Base-by-base conservation (phyloP, 2,329 filamentous ascomycete species). In the Aspergillus brasiliensis region DNA sequence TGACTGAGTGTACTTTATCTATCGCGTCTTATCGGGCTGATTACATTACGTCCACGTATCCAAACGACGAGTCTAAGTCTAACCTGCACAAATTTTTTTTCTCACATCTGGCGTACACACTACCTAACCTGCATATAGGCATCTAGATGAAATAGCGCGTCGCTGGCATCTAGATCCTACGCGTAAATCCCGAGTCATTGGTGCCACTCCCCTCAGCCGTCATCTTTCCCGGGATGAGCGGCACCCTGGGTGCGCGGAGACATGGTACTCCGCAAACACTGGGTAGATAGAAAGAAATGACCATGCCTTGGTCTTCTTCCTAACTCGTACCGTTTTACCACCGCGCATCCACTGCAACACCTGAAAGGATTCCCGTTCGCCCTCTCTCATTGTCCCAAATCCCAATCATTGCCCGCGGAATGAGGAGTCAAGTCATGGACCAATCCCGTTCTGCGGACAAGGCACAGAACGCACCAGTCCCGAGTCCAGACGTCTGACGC, bases 401-500 rank as follows among this genome's bases (percentile, higher is more conserved):
- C 28, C 40, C 31, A 34, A 34, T 34, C 31, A 34, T 34, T 34
- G 31, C 31, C 31, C 25, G 25, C 27, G 21, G 38, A 57, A 52
- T 49, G 53, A 46, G 56, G 27, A n/a, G 7, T 44, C 28, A 52
- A 52, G 31, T 25, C 46, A 58, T 42, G 54, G 53, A 38, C 62
- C 60, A 64, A 63, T 66, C 60, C 53, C 27, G 49, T 57, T 52
- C 46, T 51, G 48, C 49, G 37, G 47, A 27, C 48, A 25, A 58
- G 38, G 52, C 27, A 44, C 48, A 21, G 27, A 44, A 61, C 40
- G 37, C 42, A 44, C 38, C 52, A 56, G 57, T 51, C 51, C 34
- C 42, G 54, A 38, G 48, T 42, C 49, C 49, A 61, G 57, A 63
- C 59, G 40, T 62, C 61, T 2, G 57, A 60, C 52, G 62, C 56